phyloP scores from a whole-genome alignment of 2,329 filamentous ascomycete species.

The Nemania sp. region DNA sequence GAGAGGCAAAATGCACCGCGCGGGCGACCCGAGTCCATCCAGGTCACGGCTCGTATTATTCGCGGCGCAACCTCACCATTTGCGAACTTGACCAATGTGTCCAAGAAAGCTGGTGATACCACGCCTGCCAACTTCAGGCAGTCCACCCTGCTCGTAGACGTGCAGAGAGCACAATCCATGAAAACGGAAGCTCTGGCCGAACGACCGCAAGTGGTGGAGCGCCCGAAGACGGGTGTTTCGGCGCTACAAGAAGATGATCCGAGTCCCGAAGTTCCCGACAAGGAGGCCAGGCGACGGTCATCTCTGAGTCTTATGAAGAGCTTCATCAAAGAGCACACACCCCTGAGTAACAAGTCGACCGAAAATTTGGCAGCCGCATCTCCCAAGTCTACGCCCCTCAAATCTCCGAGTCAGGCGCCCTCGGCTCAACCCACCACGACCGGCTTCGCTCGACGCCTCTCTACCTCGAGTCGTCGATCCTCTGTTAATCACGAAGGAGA shows the following conservation, averaged over 20 bases:
- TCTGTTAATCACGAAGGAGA: constrained; percentile 54
- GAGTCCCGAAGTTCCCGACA: constrained; percentile 41
- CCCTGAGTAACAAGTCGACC: constrained; percentile 50
- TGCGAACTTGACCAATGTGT: constrained; percentile 47
- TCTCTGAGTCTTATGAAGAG: constrained; percentile 64
- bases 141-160: constrained; percentile 63
- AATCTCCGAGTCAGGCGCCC: constrained; percentile 54
- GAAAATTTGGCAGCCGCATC: constrained; percentile 47
- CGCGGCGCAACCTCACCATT: constrained; percentile 61
- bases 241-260: constrained; percentile 49
- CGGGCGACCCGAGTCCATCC: constrained; percentile 74
- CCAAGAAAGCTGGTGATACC: constrained; percentile 50
- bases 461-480: constrained; percentile 64
- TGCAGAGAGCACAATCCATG: constrained; percentile 50
- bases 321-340: constrained; percentile 64
- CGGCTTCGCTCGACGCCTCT: constrained; percentile 64
- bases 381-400: constrained; percentile 41
- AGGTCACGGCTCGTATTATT: constrained; percentile 83
- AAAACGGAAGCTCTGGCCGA: constrained; percentile 37
- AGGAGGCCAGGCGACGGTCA: constrained; percentile 53
- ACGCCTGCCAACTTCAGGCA: constrained; percentile 59
- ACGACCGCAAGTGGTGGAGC: constrained; percentile 33
- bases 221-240: constrained; percentile 52
- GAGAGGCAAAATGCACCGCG: constrained; percentile 50
- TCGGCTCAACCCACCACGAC: constrained; percentile 49